A percentile compares a stretch with the other conserved stretches of the same genome.
phyloP scores from a whole-genome alignment of 352 stramenopile species.

The Pythium brassicae region DNA sequence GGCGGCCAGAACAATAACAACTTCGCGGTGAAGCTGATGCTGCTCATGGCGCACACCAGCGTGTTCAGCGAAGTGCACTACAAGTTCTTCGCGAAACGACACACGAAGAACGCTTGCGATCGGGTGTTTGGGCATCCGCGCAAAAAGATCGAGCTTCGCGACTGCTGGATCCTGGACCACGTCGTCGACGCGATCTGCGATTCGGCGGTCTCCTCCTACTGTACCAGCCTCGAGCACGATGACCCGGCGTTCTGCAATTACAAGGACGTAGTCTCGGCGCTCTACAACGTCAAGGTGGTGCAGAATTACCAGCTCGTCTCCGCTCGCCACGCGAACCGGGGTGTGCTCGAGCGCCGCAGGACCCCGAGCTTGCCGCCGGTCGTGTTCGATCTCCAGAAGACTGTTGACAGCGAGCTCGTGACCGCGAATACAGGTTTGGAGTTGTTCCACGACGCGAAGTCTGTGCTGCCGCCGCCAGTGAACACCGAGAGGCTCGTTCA shows the following conservation, averaged over 20 bases:
- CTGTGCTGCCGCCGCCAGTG: neutral
- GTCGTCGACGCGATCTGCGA: neutral
- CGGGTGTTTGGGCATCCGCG: neutral
- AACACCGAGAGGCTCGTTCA: neutral
- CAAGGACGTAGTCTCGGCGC: neutral
- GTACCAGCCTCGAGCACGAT: neutral
- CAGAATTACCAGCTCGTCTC: conserved; percentile 4
- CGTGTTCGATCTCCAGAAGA: neutral
- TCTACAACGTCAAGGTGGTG: neutral
- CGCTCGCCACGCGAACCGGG: neutral
- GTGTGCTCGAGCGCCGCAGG: neutral
- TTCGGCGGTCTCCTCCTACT: neutral
- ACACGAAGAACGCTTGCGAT: conserved; percentile 15
- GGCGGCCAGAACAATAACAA: conserved; percentile 23
- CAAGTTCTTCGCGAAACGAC: conserved; percentile 16
- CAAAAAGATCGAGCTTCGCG: neutral
- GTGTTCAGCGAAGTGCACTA: conserved; percentile 1
- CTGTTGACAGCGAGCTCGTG: neutral
- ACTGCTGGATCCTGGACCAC: neutral
- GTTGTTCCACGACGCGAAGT: neutral
- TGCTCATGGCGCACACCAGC: conserved; percentile 4
- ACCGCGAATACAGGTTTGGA: neutral
- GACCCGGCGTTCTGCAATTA: conserved; percentile 1
- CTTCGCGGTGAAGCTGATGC: conserved; percentile 10
- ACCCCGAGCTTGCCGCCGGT: neutral